phyloP scores from a whole-genome alignment of 257 asterid genomes.

The Solanum ahanhuiri region DNA sequence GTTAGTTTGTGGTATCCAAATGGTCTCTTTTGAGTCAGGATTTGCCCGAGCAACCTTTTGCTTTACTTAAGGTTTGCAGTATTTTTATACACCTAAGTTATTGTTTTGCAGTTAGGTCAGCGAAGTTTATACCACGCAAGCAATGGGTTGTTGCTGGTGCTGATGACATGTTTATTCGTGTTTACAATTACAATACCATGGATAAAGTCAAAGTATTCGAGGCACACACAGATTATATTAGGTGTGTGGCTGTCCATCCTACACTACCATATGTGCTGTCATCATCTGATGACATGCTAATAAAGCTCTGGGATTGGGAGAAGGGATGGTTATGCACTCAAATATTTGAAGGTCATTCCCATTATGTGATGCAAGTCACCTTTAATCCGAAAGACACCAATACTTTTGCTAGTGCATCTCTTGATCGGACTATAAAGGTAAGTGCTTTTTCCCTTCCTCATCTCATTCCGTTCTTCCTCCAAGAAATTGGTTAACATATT shows the following conservation, averaged over 20 bases:
- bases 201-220: slow-evolving; percentile 93
- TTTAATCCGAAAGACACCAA: slow-evolving; percentile 96
- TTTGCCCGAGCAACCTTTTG: background rate
- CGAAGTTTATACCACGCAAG: slow-evolving; percentile 83
- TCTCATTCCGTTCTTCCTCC: background rate
- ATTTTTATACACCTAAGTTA: slow-evolving; percentile 5
- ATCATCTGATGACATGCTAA: slow-evolving; percentile 99
- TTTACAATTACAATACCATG: slow-evolving; percentile 95
- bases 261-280: slow-evolving; percentile 89
- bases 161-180: slow-evolving; percentile 97
- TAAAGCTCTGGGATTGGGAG: slow-evolving; percentile 99
- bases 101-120: slow-evolving; percentile 75
- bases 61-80: background rate
- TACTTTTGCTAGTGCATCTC: slow-evolving; percentile 98
- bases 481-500: background rate
- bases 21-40: slow-evolving; percentile 1
- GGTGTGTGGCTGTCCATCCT: slow-evolving; percentile 98
- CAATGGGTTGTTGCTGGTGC: slow-evolving; percentile 99
- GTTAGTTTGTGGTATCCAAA: slow-evolving; percentile 23
- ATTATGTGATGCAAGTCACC: slow-evolving; percentile 98
- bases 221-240: slow-evolving; percentile 95
- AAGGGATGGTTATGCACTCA: slow-evolving; percentile 97
- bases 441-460: background rate
- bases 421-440: slow-evolving; percentile 95
- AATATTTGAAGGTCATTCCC: slow-evolving; percentile 97